Evolutionary conservation across 2,329 filamentous ascomycete species (phyloP).

Genomic region (Ophiostoma ulmi): DNA sequence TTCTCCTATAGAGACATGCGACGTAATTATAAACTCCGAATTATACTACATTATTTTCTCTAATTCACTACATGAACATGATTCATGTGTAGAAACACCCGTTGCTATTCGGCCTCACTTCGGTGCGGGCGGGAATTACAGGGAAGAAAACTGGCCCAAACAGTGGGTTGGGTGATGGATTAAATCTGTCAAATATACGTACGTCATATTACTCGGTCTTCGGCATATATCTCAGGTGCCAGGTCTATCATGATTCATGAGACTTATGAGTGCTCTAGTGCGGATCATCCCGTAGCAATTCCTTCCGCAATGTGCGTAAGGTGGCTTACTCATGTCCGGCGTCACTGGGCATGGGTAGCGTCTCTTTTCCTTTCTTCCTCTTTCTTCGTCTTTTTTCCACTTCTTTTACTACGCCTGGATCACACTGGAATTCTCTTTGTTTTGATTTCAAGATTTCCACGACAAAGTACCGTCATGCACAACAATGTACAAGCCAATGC

Average conservation of each 20-base stretch:
- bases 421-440: background rate
- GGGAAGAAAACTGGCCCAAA: constrained; percentile 1
- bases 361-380: background rate
- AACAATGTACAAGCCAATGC: background rate
- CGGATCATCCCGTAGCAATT: background rate
- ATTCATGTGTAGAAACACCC: constrained; percentile 4
- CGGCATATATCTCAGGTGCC: background rate
- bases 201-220: background rate
- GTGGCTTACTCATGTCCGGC: background rate
- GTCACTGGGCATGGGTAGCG: background rate
- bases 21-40: background rate
- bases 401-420: background rate
- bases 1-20: background rate
- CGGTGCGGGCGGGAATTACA: constrained; percentile 6
- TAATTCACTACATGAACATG: background rate
- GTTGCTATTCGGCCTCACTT: constrained; percentile 8
- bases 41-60: background rate
- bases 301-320: background rate
- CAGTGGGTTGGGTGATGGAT: background rate
- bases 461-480: background rate
- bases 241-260: constrained; percentile 12
- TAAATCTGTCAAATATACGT: background rate
- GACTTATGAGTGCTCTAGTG: background rate
- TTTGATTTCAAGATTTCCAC: background rate
- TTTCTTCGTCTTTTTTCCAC: background rate